Evolutionary conservation across 805 yeast genomes (phyloP).

Genomic region (Lipomyces sp.): DNA sequence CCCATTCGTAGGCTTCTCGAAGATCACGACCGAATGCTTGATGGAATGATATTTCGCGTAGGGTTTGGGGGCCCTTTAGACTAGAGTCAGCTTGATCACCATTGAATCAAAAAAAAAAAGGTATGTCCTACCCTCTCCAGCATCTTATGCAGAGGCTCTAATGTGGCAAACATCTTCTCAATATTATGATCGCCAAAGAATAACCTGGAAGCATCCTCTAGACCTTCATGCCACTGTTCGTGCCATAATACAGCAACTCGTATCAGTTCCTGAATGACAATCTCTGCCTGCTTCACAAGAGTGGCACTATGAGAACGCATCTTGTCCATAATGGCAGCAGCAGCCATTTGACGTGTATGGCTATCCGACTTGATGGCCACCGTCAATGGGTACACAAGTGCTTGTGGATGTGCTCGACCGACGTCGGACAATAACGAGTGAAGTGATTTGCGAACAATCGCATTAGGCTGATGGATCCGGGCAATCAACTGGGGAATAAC

Average conservation of each 20-base stretch:
- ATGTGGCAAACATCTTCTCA: slow-evolving; percentile 88
- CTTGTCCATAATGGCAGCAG: slow-evolving; percentile 85
- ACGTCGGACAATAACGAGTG: slow-evolving; percentile 80
- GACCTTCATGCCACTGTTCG: slow-evolving; percentile 96
- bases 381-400: slow-evolving; percentile 90
- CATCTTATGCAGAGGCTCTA: slow-evolving; percentile 87
- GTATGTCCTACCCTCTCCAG: slow-evolving; percentile 59
- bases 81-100: background rate
- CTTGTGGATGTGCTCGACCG: slow-evolving; percentile 97
- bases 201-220: slow-evolving; percentile 93
- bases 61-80: slow-evolving; percentile 73
- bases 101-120: background rate
- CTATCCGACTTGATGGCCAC: slow-evolving; percentile 96
- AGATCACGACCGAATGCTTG: slow-evolving; percentile 93
- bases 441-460: slow-evolving; percentile 76
- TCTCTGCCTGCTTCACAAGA: slow-evolving; percentile 87
- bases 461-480: slow-evolving; percentile 93
- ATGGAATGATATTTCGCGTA: slow-evolving; percentile 89
- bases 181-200: slow-evolving; percentile 94
- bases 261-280: slow-evolving; percentile 91
- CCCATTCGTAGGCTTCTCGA: slow-evolving; percentile 93
- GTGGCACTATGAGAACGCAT: slow-evolving; percentile 86
- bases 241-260: slow-evolving; percentile 97
- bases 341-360: slow-evolving; percentile 86
- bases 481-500: slow-evolving; percentile 95